Percentiles rank a stretch among this genome's conserved stretches.
Evolutionary conservation across 805 yeast genomes (phyloP).

Genomic region (Ogataea salicorniae): DNA sequence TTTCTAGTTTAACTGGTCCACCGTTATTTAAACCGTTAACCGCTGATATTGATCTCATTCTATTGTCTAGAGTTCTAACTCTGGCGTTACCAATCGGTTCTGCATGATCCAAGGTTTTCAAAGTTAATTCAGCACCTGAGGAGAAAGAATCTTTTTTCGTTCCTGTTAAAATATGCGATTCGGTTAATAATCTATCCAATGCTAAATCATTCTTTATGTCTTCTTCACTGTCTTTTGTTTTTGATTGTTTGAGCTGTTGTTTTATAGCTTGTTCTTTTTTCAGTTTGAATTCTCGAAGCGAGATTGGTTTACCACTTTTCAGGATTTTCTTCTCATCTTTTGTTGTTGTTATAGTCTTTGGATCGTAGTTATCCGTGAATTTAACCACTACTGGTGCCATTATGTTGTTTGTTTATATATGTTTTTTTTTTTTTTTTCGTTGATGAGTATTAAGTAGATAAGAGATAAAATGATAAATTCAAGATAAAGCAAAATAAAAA

Average conservation of each 20-base stretch:
- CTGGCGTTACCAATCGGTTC: conserved; percentile 67
- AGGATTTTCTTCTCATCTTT: conserved; percentile 49
- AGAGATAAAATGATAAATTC: neutral
- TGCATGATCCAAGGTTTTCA: conserved; percentile 56
- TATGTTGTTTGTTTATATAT: neutral
- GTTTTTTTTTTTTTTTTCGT: no score
- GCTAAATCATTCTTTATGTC: conserved; percentile 68
- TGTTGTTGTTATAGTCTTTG: conserved; percentile 28
- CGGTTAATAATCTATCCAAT: conserved; percentile 61
- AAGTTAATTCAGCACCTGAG: conserved; percentile 66
- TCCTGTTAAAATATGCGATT: conserved; percentile 59
- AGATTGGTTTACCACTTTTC: conserved; percentile 58
- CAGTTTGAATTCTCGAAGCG: conserved; percentile 35
- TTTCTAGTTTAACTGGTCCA: conserved; percentile 43
- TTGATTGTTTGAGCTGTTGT: conserved; percentile 19
- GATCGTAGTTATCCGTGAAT: conserved; percentile 32
- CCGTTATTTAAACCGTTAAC: conserved; percentile 36
- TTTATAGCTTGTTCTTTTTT: conserved; percentile 33
- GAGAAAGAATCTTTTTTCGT: conserved; percentile 36
- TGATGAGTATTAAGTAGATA: no score
- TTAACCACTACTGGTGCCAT: conserved; percentile 45
- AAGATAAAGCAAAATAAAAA: neutral
- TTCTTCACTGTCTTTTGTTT: conserved; percentile 39
- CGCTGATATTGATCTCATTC: conserved; percentile 47
- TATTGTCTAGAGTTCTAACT: conserved; percentile 53